Base-by-base conservation (phyloP, 2,329 filamentous ascomycete species). In the Aspergillus pseudoviridinutans region DNA sequence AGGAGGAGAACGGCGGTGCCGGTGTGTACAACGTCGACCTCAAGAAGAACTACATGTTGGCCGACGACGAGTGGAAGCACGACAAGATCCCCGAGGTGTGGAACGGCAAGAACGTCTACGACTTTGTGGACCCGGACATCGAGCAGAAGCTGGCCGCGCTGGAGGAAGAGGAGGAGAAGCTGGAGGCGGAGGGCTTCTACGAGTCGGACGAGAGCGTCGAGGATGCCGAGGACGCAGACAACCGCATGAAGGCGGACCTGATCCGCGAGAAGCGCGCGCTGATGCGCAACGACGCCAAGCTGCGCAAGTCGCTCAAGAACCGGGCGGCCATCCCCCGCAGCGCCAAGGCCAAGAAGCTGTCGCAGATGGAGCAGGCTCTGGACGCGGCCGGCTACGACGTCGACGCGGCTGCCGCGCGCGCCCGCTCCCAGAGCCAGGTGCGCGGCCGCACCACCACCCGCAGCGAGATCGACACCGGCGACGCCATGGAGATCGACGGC, bases 301-400 rank as follows among this genome's bases (percentile, higher is more conserved):
- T 96, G 88, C 90, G 91, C 79, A 97, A 96, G 82, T 89, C 88
- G 46, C 86, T 99, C 74, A 97, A 99, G 88, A 99, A 99, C 82
- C 87, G 92, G 66, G 93, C 94, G 61, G 84, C 93, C 66, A 95
- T 99, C 63, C 95, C 94, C 25, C 87, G 94, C 70, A 89, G 87
- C 66, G 84, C 86, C 65, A 86, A 88, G 73, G 85, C 91, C 74
- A 91, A 92, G 80, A 88, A 90, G 61, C 82, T 96, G 53, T 89
- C 90, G 24, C 87, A 95, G 74, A 91, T 97, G 84, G 89, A 96
- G 74, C 84, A 88, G 58, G 89, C 90, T 58, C 84, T 99, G 62
- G 88, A 94, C 74, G 85, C 86, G 58, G 87, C 96, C 57, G 93
- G 93, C 66, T 87, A 93, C 74, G 92, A 97, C 73, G 89, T 91